Conservation (phyloP, 1,139 yeast genomes). For the Pichia norvegensis region DNA sequence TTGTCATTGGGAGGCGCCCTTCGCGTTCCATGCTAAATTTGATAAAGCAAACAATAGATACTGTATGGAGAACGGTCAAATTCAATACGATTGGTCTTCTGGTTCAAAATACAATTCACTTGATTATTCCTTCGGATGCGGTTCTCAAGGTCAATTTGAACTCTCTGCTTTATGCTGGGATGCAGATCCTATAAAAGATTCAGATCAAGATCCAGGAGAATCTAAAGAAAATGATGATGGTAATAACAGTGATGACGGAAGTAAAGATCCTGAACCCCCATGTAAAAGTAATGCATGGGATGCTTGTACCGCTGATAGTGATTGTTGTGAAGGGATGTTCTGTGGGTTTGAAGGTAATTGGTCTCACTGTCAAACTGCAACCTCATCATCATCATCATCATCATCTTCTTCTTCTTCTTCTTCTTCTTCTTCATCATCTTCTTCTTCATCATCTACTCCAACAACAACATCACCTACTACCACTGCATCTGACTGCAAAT, state of each 20-base stretch:
- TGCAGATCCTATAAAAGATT: not conserved
- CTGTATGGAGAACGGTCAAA: constrained; percentile 16
- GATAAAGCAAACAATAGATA: constrained; percentile 19
- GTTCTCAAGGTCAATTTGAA: constrained; percentile 22
- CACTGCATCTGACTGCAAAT: not conserved
- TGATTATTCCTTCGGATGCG: constrained; percentile 28
- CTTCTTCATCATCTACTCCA: not conserved
- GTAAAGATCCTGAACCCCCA: not conserved
- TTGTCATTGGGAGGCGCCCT: constrained; percentile 24
- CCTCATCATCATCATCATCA: too few species aligned
- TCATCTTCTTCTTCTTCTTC: too few species aligned
- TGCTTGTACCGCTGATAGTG: not conserved
- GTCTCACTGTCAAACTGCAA: not conserved
- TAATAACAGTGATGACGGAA: not conserved
- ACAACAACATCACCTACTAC: not conserved
- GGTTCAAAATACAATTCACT: constrained; percentile 6
- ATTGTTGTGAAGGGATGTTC: not conserved
- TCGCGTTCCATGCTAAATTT: constrained; percentile 18
- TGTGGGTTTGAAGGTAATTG: not conserved
- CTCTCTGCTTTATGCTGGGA: constrained; percentile 25
- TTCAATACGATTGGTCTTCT: constrained; percentile 28
- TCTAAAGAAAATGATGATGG: not conserved
- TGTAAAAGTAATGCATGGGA: not conserved
- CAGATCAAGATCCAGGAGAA: not conserved
- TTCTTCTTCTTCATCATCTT: not conserved